Percentiles rank a stretch among this genome's conserved stretches.
phyloP scores from a whole-genome alignment of 225 moss, liverwort and hornwort genomes.

The Sphagnum contortum region DNA sequence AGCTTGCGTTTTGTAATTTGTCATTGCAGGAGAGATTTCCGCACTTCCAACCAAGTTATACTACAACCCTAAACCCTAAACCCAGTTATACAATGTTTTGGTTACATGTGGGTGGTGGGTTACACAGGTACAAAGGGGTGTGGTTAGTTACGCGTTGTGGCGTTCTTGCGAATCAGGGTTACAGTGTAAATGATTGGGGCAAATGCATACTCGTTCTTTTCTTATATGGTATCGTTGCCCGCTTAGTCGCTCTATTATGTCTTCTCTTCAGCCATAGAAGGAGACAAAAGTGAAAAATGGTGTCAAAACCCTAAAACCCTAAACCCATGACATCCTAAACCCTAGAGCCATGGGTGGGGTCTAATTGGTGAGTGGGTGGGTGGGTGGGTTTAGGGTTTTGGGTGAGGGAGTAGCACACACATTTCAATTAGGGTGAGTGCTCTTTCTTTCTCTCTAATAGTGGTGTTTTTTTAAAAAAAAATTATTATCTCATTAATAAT shows the following conservation, averaged over 20 bases:
- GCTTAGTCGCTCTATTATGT: conserved; percentile 63
- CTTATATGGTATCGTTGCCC: conserved; percentile 55
- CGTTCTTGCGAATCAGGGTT: conserved; percentile 41
- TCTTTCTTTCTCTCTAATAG: too few relatives aligned
- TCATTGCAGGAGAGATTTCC: background rate
- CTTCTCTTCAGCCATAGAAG: conserved; percentile 57
- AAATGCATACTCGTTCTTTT: conserved; percentile 51
- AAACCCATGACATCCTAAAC: too few relatives aligned
- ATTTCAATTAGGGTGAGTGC: too few relatives aligned
- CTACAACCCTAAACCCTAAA: too few relatives aligned
- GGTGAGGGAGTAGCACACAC: too few relatives aligned
- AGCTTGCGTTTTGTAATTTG: background rate
- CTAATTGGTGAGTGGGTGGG: too few relatives aligned
- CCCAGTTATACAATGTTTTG: background rate
- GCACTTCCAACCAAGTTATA: too few relatives aligned
- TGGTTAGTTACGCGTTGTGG: conserved; percentile 84
- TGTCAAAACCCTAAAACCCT: too few relatives aligned
- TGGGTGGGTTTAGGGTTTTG: too few relatives aligned
- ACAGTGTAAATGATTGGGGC: conserved; percentile 33
- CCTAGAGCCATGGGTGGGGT: too few relatives aligned
- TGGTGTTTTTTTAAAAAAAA: too few relatives aligned
- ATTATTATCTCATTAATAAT: too few relatives aligned
- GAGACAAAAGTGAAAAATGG: conserved; percentile 56
- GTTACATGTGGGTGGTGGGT: background rate
- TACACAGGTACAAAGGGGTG: conserved; percentile 76